Conservation (phyloP, 202 grass and related monocot species). For the Miscanthus sacchariflorus region DNA sequence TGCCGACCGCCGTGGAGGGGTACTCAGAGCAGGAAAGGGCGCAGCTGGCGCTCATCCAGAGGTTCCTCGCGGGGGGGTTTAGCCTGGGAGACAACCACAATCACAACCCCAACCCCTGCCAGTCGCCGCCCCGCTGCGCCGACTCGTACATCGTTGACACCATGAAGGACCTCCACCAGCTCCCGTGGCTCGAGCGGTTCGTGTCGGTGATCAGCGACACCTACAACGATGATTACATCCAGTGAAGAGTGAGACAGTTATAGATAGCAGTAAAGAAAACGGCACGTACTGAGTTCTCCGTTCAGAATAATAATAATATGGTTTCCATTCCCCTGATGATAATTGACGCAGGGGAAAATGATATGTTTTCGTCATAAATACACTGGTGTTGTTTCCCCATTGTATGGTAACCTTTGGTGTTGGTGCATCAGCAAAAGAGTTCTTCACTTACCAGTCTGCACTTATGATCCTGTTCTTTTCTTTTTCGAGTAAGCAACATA, state of each 20-base stretch:
- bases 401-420: not conserved
- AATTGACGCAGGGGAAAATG: slow-evolving; percentile 43
- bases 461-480: too few relatives aligned
- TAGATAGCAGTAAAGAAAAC: slow-evolving; percentile 59
- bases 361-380: slow-evolving; percentile 37
- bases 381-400: not conserved
- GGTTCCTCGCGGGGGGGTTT: slow-evolving; percentile 86
- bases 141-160: slow-evolving; percentile 81
- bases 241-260: slow-evolving; percentile 63
- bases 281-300: slow-evolving; percentile 46
- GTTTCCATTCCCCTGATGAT: slow-evolving; percentile 33
- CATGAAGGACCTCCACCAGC: slow-evolving; percentile 98
- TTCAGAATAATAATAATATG: slow-evolving; percentile 51
- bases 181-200: slow-evolving; percentile 99
- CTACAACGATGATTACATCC: slow-evolving; percentile 96
- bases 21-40: slow-evolving; percentile 98
- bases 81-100: slow-evolving; percentile 72
- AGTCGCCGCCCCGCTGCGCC: slow-evolving; percentile 68
- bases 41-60: slow-evolving; percentile 88
- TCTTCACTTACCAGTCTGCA: not conserved
- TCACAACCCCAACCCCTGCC: slow-evolving; percentile 57
- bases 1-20: slow-evolving; percentile 68
- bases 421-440: slow-evolving; percentile 23
- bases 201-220: slow-evolving; percentile 97
- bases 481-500: not conserved